phyloP scores from a whole-genome alignment of 2,329 filamentous ascomycete genomes.

The Microsporum ferrugineum region DNA sequence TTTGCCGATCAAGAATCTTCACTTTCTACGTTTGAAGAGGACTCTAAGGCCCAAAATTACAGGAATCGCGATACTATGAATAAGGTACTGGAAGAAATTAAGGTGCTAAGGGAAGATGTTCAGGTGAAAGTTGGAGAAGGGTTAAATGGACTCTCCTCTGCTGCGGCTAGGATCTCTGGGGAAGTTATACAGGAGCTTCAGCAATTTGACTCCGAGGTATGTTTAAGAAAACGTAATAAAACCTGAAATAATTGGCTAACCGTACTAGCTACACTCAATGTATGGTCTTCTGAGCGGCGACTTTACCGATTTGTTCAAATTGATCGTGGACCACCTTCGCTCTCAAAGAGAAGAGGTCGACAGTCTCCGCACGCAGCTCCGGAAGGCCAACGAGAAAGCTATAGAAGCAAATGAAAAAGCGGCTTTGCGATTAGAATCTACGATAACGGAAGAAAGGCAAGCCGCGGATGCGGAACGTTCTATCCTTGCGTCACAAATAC shows the following conservation, averaged over 20 bases:
- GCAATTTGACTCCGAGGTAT: conserved; percentile 62
- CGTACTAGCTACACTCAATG: conserved; percentile 59
- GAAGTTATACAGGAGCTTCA: conserved; percentile 79
- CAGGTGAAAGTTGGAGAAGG: conserved; percentile 78
- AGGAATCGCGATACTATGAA: conserved; percentile 75
- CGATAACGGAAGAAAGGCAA: conserved; percentile 64
- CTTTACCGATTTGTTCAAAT: conserved; percentile 76
- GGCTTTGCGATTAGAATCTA: conserved; percentile 54
- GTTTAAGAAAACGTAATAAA: conserved; percentile 7
- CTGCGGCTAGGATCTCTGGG: conserved; percentile 77
- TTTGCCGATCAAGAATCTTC: conserved; percentile 56
- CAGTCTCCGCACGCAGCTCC: conserved; percentile 58
- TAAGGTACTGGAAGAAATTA: conserved; percentile 81
- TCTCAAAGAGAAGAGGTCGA: conserved; percentile 68
- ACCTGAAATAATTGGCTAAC: conserved; percentile 14
- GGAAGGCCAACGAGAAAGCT: conserved; percentile 56
- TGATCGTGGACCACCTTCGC: conserved; percentile 61
- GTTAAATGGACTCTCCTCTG: conserved; percentile 66
- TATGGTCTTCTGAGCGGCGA: conserved; percentile 76
- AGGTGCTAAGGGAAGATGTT: conserved; percentile 74
- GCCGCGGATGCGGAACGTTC: conserved; percentile 63
- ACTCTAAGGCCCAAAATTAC: conserved; percentile 44
- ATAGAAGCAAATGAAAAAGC: conserved; percentile 57
- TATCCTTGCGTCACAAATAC: conserved; percentile 63
- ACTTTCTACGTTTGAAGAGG: conserved; percentile 56